These are phyloP conservation scores for Populus ilicifolia DNA, from an alignment of 345 rosid genomes.

Conservation along the genomic window DNA sequence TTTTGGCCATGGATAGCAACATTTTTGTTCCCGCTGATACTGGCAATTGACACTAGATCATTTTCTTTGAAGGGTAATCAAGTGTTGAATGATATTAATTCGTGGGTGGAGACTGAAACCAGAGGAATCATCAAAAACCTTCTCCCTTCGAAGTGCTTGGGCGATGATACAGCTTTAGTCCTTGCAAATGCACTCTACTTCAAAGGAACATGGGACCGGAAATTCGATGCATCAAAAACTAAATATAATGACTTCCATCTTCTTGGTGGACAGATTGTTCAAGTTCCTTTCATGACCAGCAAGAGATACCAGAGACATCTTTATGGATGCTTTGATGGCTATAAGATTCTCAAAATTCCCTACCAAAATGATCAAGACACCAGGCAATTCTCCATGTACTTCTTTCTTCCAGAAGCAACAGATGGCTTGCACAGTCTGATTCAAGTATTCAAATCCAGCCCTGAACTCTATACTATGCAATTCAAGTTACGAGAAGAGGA, in stretches of 20 bases:
- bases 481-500: background rate
- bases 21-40: too few species aligned
- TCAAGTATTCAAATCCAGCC: constrained; percentile 9
- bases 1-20: too few species aligned
- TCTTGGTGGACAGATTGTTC: constrained; percentile 13
- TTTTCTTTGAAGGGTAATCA: constrained; percentile 16
- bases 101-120: constrained; percentile 26
- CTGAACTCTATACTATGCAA: constrained; percentile 14
- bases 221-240: constrained; percentile 22
- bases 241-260: constrained; percentile 21
- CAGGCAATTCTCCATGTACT: constrained; percentile 23
- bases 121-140: constrained; percentile 28
- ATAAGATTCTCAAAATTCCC: constrained; percentile 25
- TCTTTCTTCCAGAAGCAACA: constrained; percentile 28
- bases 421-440: constrained; percentile 14
- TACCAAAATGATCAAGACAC: constrained; percentile 21
- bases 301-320: background rate
- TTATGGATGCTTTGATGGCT: constrained; percentile 17
- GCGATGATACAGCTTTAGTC: constrained; percentile 9
- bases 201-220: constrained; percentile 34
- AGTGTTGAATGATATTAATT: constrained; percentile 24
- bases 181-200: constrained; percentile 41
- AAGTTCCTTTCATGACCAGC: constrained; percentile 32
- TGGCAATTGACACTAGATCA: background rate
- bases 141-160: constrained; percentile 17